These are phyloP conservation scores for Phylloporus arenicola DNA, from an alignment of 768 basidiomycete genomes.

Conservation along the genomic window DNA sequence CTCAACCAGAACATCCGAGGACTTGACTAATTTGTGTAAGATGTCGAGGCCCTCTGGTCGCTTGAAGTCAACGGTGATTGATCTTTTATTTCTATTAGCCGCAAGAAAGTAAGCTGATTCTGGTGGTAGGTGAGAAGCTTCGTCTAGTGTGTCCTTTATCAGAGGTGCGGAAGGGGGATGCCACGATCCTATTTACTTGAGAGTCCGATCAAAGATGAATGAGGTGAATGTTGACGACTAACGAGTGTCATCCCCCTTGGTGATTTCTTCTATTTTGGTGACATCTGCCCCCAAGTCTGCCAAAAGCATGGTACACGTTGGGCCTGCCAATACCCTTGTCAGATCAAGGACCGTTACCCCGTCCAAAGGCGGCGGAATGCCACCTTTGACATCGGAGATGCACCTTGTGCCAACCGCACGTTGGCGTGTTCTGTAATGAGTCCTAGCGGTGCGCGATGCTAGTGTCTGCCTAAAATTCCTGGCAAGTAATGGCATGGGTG, in stretches of 20 bases:
- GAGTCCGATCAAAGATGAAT: constrained; percentile 11
- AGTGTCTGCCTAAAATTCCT: neutral
- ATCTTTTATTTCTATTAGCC: constrained; percentile 84
- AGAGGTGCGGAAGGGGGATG: constrained; percentile 55
- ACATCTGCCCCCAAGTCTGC: constrained; percentile 91
- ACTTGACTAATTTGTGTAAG: constrained; percentile 59
- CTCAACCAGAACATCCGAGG: constrained; percentile 84
- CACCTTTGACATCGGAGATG: constrained; percentile 25
- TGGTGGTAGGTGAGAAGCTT: constrained; percentile 64
- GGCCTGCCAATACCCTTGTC: constrained; percentile 88
- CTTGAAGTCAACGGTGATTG: constrained; percentile 88
- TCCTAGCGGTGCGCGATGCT: neutral
- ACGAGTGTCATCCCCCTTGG: constrained; percentile 87
- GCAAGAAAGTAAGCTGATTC: constrained; percentile 93
- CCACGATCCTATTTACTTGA: constrained; percentile 52
- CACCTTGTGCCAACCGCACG: constrained; percentile 3
- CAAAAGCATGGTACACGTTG: constrained; percentile 89
- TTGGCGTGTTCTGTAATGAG: neutral
- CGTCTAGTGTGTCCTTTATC: constrained; percentile 42
- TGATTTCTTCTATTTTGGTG: constrained; percentile 81
- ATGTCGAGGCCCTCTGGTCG: constrained; percentile 69
- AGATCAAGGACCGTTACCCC: constrained; percentile 85
- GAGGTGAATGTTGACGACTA: constrained; percentile 23
- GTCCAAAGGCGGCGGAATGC: constrained; percentile 72
- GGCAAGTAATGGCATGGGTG: constrained; percentile 8